Percentiles rank a stretch among this genome's conserved stretches.
These are phyloP conservation scores for Aspergillus taichungensis DNA, from an alignment of 495 filamentous ascomycete genomes.

Conservation along the genomic window DNA sequence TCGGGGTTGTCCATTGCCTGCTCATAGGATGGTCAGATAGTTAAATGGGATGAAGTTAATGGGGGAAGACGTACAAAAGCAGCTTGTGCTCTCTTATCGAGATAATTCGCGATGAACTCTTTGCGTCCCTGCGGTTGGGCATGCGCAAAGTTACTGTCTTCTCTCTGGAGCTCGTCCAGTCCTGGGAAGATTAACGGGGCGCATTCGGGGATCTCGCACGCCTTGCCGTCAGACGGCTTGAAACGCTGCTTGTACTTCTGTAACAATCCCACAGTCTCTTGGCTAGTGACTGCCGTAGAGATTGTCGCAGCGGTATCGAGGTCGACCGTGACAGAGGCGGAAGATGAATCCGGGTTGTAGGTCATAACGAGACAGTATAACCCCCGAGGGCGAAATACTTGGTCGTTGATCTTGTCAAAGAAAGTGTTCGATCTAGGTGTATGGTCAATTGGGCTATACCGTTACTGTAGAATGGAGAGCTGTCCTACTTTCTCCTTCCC, in stretches of 20 bases:
- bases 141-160: too few relatives aligned
- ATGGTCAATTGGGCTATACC: not conserved
- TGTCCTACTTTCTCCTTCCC: constrained; percentile 21
- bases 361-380: constrained; percentile 54
- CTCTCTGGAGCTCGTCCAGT: constrained; percentile 33
- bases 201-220: constrained; percentile 42
- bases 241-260: constrained; percentile 25
- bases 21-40: too few relatives aligned
- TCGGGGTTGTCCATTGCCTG: constrained; percentile 21
- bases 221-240: constrained; percentile 36
- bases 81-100: constrained; percentile 42
- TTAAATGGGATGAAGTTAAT: not conserved
- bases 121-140: constrained; percentile 13
- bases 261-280: constrained; percentile 1
- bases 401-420: constrained; percentile 47
- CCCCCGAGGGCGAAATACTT: constrained; percentile 50
- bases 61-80: constrained; percentile 48
- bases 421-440: constrained; percentile 42
- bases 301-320: constrained; percentile 21
- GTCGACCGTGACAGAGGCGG: constrained; percentile 15
- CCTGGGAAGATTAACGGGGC: constrained; percentile 48
- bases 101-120: constrained; percentile 43
- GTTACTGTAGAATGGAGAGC: not conserved
- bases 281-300: constrained; percentile 14
- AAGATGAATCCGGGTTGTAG: constrained; percentile 37